Evolutionary conservation across 2,329 filamentous ascomycete species (phyloP), one percentile per base, ranked within the genome.

Genomic region (Aspergillus sp.): DNA sequence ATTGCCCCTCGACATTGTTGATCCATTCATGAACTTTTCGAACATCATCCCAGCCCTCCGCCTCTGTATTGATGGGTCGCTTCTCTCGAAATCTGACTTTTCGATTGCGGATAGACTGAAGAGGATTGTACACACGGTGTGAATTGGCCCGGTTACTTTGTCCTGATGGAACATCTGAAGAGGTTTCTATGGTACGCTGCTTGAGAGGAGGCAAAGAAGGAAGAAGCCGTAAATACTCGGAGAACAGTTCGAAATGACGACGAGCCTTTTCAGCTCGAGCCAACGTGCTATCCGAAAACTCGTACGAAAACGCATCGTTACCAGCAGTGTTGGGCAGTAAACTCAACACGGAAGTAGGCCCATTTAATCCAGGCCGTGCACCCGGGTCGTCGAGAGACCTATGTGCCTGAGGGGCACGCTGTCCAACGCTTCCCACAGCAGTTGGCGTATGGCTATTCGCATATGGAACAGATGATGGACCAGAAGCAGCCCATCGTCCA

Each of bases 71-170:
- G 30, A 95, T 83, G 0, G 78, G 69, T 51, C 79, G 83, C 33
- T 88, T 80, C 67, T 94, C 88, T 11, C 90, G 79, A 27, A 85
- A 85, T 49, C 93, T 79, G 9, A 93, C 79, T 61, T 90, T 91
- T 38, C 91, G 80, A 60, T 98, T 97, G 13, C 93, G 84, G 43
- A 97, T 86, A 55, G 89, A 89, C 65, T 97, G 93, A 26, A 98
- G 69, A 5, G 91, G 93, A 61, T 98, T 95, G 62, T 97, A 97
- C 2, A 75, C 70, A 41, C 90, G 83, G 5, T 86, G 86, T 6
- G 84, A 37, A 28, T 43, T 62, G 47, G 69, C 52, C 38, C 68
- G 57, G 49, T 69, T 65, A 45, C 65, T 58, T 1, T 64, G 54
- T 5, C 30, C 26, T 19, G 50, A 46, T 5, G 43, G 41, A 36